These are phyloP conservation scores for Penicillium vulpinum DNA, from an alignment of 2,329 filamentous ascomycete species.

Conservation along the genomic window DNA sequence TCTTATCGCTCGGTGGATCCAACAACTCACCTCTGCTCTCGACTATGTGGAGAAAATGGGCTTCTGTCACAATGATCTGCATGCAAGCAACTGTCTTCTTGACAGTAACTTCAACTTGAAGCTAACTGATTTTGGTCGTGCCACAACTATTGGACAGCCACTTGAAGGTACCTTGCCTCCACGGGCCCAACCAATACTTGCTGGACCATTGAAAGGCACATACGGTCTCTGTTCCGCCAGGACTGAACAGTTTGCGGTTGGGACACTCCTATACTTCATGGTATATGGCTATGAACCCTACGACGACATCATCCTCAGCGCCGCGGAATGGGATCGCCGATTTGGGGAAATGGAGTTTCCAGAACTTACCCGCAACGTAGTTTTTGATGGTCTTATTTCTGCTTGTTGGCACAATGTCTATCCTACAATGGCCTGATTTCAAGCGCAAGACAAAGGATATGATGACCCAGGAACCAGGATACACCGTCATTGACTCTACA, in stretches of 20 bases:
- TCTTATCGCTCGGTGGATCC: constrained; percentile 21
- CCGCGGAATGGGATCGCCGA: constrained; percentile 4
- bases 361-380: constrained; percentile 17
- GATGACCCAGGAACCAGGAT: constrained; percentile 9
- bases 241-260: constrained; percentile 23
- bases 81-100: constrained; percentile 12
- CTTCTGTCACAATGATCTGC: constrained; percentile 8
- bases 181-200: constrained; percentile 12
- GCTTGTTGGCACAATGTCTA: constrained; percentile 23
- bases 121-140: constrained; percentile 10
- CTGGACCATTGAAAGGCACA: constrained; percentile 18
- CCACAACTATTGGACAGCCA: constrained; percentile 17
- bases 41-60: constrained; percentile 21
- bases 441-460: constrained; percentile 21
- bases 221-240: constrained; percentile 22
- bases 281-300: constrained; percentile 22
- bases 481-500: constrained; percentile 12
- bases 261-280: constrained; percentile 23
- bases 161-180: constrained; percentile 16
- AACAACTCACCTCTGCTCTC: constrained; percentile 20
- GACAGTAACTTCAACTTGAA: constrained; percentile 12
- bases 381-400: constrained; percentile 20
- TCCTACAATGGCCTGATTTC: constrained; percentile 23
- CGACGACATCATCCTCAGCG: constrained; percentile 2
- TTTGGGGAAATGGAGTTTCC: constrained; percentile 20